These are phyloP conservation scores for Hapsidospora chrysogenum DNA, from an alignment of 495 filamentous ascomycete genomes.

Conservation along the genomic window DNA sequence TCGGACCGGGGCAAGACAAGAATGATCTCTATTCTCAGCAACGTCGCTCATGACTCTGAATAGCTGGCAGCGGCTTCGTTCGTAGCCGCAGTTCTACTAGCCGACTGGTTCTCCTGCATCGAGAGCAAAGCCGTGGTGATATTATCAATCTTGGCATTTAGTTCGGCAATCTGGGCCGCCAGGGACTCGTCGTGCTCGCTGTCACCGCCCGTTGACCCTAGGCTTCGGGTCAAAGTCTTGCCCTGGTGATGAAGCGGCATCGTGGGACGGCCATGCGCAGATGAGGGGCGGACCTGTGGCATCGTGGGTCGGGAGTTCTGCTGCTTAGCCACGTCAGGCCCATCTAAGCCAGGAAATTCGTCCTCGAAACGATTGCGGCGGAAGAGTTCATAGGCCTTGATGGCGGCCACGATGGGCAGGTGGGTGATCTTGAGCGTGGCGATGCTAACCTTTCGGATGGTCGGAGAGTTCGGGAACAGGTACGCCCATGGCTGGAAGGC, in stretches of 20 bases:
- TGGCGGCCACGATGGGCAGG: constrained; percentile 32
- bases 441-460: constrained; percentile 58
- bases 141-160: constrained; percentile 29
- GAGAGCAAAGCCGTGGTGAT: constrained; percentile 24
- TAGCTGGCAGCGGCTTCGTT: no score
- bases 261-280: not conserved
- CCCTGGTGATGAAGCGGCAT: constrained; percentile 3
- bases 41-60: no score
- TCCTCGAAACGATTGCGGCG: constrained; percentile 10
- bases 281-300: not conserved
- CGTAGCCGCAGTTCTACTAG: no score
- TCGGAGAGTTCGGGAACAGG: constrained; percentile 47
- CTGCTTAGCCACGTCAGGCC: constrained; percentile 17
- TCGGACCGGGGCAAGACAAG: no score
- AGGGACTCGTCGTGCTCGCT: constrained; percentile 16
- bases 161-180: constrained; percentile 25
- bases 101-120: constrained; percentile 13
- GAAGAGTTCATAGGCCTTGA: constrained; percentile 31
- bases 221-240: not conserved
- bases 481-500: constrained; percentile 72
- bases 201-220: constrained; percentile 4
- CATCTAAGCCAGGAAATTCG: constrained; percentile 14
- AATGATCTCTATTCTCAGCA: no score
- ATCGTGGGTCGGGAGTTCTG: not conserved
- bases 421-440: constrained; percentile 52